A percentile compares a stretch with the other conserved stretches of the same genome.
Conservation (phyloP, 1,139 yeast genomes). For the Candida buenavistaensis region DNA sequence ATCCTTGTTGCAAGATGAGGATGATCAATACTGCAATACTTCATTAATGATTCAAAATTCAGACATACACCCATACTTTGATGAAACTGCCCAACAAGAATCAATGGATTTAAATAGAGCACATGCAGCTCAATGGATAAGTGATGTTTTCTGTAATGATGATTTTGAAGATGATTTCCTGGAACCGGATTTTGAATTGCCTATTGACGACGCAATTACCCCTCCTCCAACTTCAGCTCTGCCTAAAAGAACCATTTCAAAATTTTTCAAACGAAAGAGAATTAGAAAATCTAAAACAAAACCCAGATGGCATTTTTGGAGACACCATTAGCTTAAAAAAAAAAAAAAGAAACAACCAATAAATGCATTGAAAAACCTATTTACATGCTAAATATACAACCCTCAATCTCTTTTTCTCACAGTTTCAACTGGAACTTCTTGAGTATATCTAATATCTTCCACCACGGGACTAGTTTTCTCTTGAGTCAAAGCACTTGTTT, state of each 20-base stretch:
- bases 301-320: neutral
- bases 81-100: neutral
- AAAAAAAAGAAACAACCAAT: no score
- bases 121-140: constrained; percentile 6
- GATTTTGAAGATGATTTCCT: constrained; percentile 1
- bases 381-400: constrained; percentile 1
- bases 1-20: neutral
- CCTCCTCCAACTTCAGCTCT: no score
- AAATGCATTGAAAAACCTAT: no score
- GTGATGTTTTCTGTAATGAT: constrained; percentile 2
- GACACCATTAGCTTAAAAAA: neutral
- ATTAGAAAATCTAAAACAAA: neutral
- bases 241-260: neutral
- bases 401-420: constrained; percentile 33
- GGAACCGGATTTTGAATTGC: neutral
- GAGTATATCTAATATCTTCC: constrained; percentile 24
- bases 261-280: neutral
- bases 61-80: neutral
- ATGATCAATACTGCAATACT: neutral
- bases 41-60: constrained; percentile 6
- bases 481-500: constrained; percentile 40
- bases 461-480: constrained; percentile 31
- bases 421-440: constrained; percentile 36
- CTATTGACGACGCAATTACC: neutral
- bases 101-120: neutral